Base-by-base conservation (phyloP, 768 basidiomycete genomes). In the Leccinum rimulosum region DNA sequence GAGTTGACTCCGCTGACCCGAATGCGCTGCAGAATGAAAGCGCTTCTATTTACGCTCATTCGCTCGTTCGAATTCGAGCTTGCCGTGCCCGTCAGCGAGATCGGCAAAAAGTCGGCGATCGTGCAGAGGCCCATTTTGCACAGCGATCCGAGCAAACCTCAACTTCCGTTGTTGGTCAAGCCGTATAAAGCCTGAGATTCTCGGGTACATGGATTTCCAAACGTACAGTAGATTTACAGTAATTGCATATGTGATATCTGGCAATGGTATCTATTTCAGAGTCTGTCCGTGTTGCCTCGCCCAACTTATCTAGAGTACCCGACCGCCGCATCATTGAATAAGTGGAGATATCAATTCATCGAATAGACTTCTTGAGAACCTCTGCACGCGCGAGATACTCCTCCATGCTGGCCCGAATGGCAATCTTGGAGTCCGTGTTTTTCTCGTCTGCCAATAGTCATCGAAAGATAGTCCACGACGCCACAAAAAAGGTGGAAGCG, bases 331-430 rank as follows among this genome's bases (percentile, higher is more conserved):
- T 47, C 6, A 4, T 12, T 5, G 49, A 30, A 27, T 15, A 12
- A 31, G 10, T 1, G 10, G 31, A 31, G 4, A 6, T 19, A 15
- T 56, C 38, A 8, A 40, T 57, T 33, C 22, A 52, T 52, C 43
- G 35, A 12, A 57, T 55, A 14, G 36, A 88, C 58, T 85, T 82
- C 74, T 96, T 97, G 68, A 98, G 79, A 38, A 82, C 89, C 75
- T 97, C 95, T 6, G 95, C 94, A 7, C 95, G 87, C 51, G 82
- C 81, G 25, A 98, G 85, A 74, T 97, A 97, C 71, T 96, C 94
- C 38, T 79, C 84, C 72, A 95, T 87, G 79, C 94, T 97, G 55
- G 80, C 75, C 55, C 86, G 84, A 70, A 98, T 95, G 60, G 95
- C 77, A 55, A 78, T 74, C 74, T 90, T 93, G 40, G 93, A 86